A percentile compares a stretch with the other conserved stretches of the same genome.
These are phyloP conservation scores for Graphiopsis chlorocephala DNA, from an alignment of 2,329 filamentous ascomycete genomes.

Conservation along the genomic window DNA sequence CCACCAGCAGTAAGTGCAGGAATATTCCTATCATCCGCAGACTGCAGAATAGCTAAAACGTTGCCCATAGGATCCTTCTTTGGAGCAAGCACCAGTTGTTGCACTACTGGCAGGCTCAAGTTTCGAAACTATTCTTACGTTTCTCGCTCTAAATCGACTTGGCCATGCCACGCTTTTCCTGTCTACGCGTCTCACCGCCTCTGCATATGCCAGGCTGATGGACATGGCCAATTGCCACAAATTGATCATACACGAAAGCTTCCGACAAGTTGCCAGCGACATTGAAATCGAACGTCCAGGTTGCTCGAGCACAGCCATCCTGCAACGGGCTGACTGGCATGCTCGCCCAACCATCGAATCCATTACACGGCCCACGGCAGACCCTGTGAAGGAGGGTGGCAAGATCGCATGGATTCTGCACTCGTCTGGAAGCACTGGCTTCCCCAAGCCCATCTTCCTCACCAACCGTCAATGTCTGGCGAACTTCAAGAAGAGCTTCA, in stretches of 20 bases:
- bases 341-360: conserved; percentile 15
- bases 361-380: conserved; percentile 17
- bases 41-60: background rate
- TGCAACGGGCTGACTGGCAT: conserved; percentile 28
- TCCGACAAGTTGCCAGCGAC: conserved; percentile 31
- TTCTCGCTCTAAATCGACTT: conserved; percentile 54
- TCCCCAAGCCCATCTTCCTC: conserved; percentile 63
- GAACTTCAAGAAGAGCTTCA: conserved; percentile 48
- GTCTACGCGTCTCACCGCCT: conserved; percentile 52
- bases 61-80: conserved; percentile 22
- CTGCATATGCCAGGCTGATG: conserved; percentile 51
- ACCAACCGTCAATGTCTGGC: conserved; percentile 52
- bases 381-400: conserved; percentile 28
- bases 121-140: conserved; percentile 54
- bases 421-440: conserved; percentile 57
- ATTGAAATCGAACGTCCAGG: conserved; percentile 30
- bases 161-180: conserved; percentile 56
- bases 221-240: conserved; percentile 39
- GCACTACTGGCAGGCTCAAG: conserved; percentile 54
- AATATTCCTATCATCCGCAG: background rate
- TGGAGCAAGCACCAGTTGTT: conserved; percentile 39
- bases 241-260: conserved; percentile 27
- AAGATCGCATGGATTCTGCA: conserved; percentile 48
- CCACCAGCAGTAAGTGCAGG: conserved; percentile 26
- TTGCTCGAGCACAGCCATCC: conserved; percentile 31